Evolutionary conservation across 1,284 basidiomycete genomes (phyloP).

Genomic region (Trametes hirsuta): DNA sequence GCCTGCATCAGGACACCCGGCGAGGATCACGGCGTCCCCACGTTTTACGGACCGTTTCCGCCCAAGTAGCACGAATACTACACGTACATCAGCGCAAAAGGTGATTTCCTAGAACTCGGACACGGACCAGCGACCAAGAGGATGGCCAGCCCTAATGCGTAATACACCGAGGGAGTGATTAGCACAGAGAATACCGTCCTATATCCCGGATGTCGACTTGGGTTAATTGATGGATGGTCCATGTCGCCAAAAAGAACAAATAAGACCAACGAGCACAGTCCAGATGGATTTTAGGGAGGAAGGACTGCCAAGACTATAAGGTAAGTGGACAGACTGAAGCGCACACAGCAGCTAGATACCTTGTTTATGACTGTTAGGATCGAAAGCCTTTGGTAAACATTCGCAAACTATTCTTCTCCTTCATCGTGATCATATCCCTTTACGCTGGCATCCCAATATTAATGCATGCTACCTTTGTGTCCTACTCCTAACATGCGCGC

Average conservation of each 20-base stretch:
- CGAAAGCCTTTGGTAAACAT: conserved; percentile 28
- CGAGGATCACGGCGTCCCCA: conserved; percentile 63
- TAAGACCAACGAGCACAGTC: not conserved
- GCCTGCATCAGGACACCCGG: conserved; percentile 72
- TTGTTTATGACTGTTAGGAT: conserved; percentile 31
- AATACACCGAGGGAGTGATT: conserved; percentile 29
- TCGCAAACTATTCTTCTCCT: conserved; percentile 2
- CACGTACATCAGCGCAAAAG: not conserved
- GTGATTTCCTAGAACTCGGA: not conserved
- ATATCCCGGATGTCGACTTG: no score
- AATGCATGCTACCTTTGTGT: not conserved
- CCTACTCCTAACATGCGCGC: no score
- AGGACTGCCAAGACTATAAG: not conserved
- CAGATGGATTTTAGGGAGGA: not conserved
- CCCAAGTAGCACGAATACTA: conserved; percentile 43
- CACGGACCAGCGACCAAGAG: conserved; percentile 32
- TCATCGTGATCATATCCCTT: not conserved
- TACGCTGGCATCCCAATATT: not conserved
- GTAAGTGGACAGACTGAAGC: not conserved
- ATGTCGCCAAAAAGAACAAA: no score
- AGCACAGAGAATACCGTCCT: conserved; percentile 6
- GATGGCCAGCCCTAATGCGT: conserved; percentile 31
- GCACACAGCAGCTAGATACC: not conserved
- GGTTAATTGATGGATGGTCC: no score
- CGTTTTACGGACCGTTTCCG: conserved; percentile 47